Conservation (phyloP, 108 stramenopile genomes). For the Skeletonema potamos region DNA sequence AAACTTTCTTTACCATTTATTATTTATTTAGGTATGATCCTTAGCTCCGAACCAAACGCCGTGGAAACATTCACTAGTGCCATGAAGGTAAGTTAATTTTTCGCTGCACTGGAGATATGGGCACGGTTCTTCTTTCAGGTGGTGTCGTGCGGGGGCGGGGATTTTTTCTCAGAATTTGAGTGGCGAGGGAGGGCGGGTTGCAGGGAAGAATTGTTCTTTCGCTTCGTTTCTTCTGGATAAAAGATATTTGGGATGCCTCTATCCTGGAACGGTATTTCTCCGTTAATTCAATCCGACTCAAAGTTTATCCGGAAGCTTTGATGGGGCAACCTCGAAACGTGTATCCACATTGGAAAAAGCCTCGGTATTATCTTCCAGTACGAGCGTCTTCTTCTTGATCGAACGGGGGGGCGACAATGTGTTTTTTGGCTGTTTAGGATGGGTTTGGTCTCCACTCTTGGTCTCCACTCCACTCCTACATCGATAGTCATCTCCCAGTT, state of each 20-base stretch:
- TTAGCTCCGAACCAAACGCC: slow-evolving; percentile 14
- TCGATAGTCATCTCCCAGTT: not conserved
- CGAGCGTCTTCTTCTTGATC: not conserved
- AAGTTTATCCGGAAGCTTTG: not conserved
- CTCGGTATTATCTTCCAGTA: not conserved
- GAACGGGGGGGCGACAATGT: not conserved
- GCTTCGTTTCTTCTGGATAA: too few relatives aligned
- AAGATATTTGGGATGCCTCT: too few relatives aligned
- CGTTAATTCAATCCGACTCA: not conserved
- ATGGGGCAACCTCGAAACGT: not conserved
- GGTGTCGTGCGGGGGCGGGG: not conserved
- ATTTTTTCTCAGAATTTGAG: not conserved
- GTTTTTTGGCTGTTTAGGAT: not conserved
- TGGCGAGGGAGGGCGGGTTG: not conserved
- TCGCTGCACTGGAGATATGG: not conserved
- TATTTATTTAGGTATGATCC: slow-evolving; percentile 11
- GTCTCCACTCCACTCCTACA: not conserved
- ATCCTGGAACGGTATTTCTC: too few relatives aligned
- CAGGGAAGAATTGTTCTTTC: not conserved
- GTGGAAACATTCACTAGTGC: slow-evolving; percentile 10
- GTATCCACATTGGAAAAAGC: not conserved
- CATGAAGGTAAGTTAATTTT: slow-evolving; percentile 20
- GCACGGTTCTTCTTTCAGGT: not conserved
- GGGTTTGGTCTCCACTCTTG: not conserved
- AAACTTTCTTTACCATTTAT: not conserved